These are phyloP conservation scores for Xylaria curta DNA, from an alignment of 495 filamentous ascomycete species.

Conservation along the genomic window DNA sequence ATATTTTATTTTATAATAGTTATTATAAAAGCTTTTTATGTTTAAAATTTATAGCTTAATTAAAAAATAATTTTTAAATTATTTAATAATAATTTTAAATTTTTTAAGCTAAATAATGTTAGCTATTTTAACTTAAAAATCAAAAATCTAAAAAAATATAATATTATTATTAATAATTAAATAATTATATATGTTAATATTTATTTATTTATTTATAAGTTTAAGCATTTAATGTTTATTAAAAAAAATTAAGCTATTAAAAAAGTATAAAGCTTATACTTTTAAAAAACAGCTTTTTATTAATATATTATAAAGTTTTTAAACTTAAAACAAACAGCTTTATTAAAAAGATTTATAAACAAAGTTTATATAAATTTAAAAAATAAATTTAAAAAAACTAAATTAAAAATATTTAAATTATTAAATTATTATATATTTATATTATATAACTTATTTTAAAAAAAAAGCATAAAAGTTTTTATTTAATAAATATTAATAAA, in stretches of 20 bases:
- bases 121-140: neutral
- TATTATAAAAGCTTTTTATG: too few relatives aligned
- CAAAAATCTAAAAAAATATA: neutral
- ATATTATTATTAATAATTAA: neutral
- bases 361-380: neutral
- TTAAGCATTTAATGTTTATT: neutral
- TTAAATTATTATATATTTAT: neutral
- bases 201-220: neutral
- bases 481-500: neutral
- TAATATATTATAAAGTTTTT: neutral
- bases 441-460: constrained; percentile 2
- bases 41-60: too few relatives aligned
- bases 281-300: neutral
- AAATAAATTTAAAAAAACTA: neutral
- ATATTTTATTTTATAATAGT: too few relatives aligned
- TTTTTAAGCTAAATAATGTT: neutral
- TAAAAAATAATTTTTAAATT: neutral
- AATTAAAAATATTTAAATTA: neutral
- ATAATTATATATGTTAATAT: neutral
- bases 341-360: neutral
- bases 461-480: neutral
- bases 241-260: neutral
- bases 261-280: neutral
- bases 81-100: neutral
- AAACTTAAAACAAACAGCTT: neutral